Evolutionary conservation across 768 basidiomycete genomes (phyloP).

Genomic region (Kwoniella dendrophila): DNA sequence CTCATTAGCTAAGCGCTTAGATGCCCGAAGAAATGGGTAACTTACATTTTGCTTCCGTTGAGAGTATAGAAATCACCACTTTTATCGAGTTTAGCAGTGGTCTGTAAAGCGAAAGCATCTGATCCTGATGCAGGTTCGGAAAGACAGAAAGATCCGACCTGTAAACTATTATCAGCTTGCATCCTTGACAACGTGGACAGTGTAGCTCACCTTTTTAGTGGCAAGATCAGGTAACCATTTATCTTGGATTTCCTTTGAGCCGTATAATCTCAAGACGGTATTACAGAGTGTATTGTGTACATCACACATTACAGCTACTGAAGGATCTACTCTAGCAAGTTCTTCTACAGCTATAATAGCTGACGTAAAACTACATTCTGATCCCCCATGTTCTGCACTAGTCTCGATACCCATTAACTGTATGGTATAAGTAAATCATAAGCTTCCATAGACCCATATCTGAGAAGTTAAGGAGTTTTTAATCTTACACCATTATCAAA

Average conservation of each 20-base stretch:
- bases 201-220: slow-evolving; percentile 67
- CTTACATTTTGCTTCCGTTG: slow-evolving; percentile 91
- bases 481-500: slow-evolving; percentile 89
- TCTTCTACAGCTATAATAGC: slow-evolving; percentile 97
- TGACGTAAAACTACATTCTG: slow-evolving; percentile 87
- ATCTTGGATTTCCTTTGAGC: slow-evolving; percentile 77
- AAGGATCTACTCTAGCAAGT: slow-evolving; percentile 92
- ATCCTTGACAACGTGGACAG: neutral
- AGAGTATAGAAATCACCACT: slow-evolving; percentile 80
- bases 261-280: slow-evolving; percentile 86
- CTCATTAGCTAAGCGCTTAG: neutral
- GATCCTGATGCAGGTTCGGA: slow-evolving; percentile 92
- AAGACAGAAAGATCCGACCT: slow-evolving; percentile 95
- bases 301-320: slow-evolving; percentile 93
- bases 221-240: slow-evolving; percentile 85
- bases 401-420: slow-evolving; percentile 99
- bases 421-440: neutral
- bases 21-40: neutral
- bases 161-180: neutral
- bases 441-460: neutral
- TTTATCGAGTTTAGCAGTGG: slow-evolving; percentile 75
- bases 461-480: neutral
- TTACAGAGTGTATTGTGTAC: slow-evolving; percentile 99
- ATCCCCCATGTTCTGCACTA: slow-evolving; percentile 74
- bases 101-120: slow-evolving; percentile 95